phyloP scores from a whole-genome alignment of 2,329 filamentous ascomycete species.

The Phialophora macrospora region DNA sequence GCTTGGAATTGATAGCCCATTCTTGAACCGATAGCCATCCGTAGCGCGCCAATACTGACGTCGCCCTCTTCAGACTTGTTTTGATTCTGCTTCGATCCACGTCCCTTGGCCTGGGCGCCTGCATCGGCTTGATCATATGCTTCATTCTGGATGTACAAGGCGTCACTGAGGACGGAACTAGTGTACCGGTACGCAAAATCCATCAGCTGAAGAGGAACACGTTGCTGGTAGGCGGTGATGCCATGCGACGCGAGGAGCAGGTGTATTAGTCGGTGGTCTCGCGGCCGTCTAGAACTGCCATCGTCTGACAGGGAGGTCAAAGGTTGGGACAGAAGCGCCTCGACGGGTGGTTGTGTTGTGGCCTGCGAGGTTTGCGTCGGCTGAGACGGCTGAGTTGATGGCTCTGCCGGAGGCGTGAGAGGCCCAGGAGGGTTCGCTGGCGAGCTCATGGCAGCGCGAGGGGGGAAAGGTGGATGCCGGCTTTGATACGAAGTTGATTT shows the following conservation, averaged over 20 bases:
- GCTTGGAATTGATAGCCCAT: constrained; percentile 63
- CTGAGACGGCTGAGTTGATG: constrained; percentile 40
- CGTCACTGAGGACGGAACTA: constrained; percentile 57
- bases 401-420: constrained; percentile 52
- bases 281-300: constrained; percentile 54
- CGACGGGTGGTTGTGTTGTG: constrained; percentile 31
- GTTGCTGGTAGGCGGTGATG: constrained; percentile 57
- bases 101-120: constrained; percentile 41
- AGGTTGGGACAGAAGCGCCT: constrained; percentile 46
- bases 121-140: constrained; percentile 53
- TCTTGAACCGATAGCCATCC: constrained; percentile 65
- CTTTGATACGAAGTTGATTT: neutral
- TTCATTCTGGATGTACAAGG: constrained; percentile 57
- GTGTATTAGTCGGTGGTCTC: constrained; percentile 57
- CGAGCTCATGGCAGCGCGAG: constrained; percentile 29
- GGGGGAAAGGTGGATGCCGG: neutral
- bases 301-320: constrained; percentile 53
- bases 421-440: constrained; percentile 41
- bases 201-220: constrained; percentile 58
- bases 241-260: constrained; percentile 57
- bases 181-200: constrained; percentile 61
- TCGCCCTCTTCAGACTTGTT: constrained; percentile 53
- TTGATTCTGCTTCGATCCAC: constrained; percentile 44
- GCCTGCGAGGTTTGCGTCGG: constrained; percentile 29
- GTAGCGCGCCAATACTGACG: constrained; percentile 62